A percentile compares a stretch with the other conserved stretches of the same genome.
Evolutionary conservation across 352 stramenopile genomes (phyloP).

Genomic region (Nannochloropsis limnetica): DNA sequence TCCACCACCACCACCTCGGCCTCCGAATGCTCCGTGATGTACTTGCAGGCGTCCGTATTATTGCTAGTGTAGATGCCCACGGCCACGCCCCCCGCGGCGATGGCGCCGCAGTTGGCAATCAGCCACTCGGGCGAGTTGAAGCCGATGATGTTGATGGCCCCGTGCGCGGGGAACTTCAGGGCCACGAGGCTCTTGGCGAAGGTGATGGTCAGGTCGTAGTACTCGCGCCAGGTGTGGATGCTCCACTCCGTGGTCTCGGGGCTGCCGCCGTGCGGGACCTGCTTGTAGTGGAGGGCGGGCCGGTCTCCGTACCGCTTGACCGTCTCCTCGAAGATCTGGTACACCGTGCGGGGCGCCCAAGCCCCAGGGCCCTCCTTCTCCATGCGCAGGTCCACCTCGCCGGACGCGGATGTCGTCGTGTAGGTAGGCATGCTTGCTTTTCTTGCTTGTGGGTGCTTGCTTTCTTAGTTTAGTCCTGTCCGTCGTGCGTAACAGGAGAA

Average conservation of each 20-base stretch:
- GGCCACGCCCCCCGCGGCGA: constrained; percentile 76
- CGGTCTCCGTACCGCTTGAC: constrained; percentile 47
- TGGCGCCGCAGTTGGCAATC: constrained; percentile 78
- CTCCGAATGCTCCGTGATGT: constrained; percentile 82
- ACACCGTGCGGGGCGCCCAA: constrained; percentile 50
- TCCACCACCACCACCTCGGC: constrained; percentile 80
- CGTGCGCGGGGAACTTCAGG: constrained; percentile 55
- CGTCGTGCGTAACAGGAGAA: background rate
- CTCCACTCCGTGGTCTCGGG: constrained; percentile 17
- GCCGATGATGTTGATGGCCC: constrained; percentile 60
- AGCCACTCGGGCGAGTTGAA: constrained; percentile 77
- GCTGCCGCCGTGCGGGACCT: constrained; percentile 36
- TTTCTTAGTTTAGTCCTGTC: background rate
- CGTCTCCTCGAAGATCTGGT: constrained; percentile 52
- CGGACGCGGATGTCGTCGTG: background rate
- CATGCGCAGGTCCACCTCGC: constrained; percentile 40
- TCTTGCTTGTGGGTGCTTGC: background rate
- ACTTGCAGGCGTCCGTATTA: constrained; percentile 71
- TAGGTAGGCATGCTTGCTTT: background rate
- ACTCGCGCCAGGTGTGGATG: constrained; percentile 38
- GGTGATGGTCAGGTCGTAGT: constrained; percentile 35
- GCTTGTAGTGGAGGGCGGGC: constrained; percentile 50
- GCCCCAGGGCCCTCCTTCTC: constrained; percentile 41
- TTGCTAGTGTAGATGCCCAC: constrained; percentile 94
- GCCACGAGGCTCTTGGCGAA: constrained; percentile 57